phyloP scores from a whole-genome alignment of 441 rosid genomes.

The Viola pubescens region DNA sequence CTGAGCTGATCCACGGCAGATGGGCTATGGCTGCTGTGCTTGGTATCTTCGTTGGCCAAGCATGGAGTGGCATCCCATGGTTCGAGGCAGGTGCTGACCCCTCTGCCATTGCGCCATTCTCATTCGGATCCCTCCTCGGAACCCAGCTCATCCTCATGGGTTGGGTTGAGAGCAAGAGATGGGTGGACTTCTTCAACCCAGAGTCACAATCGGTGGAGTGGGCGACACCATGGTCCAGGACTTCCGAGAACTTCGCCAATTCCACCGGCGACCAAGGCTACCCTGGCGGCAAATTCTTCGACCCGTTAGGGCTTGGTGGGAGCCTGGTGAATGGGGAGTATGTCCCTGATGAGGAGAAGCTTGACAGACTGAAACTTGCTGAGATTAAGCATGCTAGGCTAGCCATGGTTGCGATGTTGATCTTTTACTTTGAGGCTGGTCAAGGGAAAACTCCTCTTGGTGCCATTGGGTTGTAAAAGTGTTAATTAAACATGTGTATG shows the following conservation, averaged over 20 bases:
- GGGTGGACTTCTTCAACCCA: constrained; percentile 95
- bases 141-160: constrained; percentile 93
- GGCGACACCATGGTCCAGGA: constrained; percentile 93
- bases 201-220: constrained; percentile 86
- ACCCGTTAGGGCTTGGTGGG: constrained; percentile 73
- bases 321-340: constrained; percentile 51
- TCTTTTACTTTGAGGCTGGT: constrained; percentile 95
- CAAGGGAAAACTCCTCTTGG: constrained; percentile 97
- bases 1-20: constrained; percentile 90
- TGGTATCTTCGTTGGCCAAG: constrained; percentile 88
- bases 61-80: constrained; percentile 94
- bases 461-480: constrained; percentile 72
- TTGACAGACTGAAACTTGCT: constrained; percentile 75
- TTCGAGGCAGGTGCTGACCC: constrained; percentile 96
- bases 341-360: constrained; percentile 62
- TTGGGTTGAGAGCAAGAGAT: constrained; percentile 96
- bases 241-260: constrained; percentile 75
- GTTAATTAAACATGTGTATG: background rate
- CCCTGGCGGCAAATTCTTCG: constrained; percentile 92
- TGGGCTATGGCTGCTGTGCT: constrained; percentile 96
- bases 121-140: constrained; percentile 72
- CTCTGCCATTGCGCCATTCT: constrained; percentile 74
- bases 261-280: constrained; percentile 89
- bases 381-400: constrained; percentile 94
- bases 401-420: constrained; percentile 93